A percentile compares a stretch with the other conserved stretches of the same genome.
phyloP scores from a whole-genome alignment of 208 protist species.

The Trichomonas tenax region DNA sequence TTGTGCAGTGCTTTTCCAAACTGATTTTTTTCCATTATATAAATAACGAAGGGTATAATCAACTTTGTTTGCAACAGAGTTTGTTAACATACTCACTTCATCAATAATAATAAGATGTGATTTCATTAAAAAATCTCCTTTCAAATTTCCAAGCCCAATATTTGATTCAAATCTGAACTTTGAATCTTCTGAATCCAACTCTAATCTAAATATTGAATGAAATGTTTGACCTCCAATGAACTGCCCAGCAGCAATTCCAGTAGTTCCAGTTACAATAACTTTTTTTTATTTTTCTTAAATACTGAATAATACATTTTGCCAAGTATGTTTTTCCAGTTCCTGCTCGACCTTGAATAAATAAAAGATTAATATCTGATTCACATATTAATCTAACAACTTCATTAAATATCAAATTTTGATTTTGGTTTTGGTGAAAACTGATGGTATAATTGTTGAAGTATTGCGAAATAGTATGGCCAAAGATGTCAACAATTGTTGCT shows the following conservation, averaged over 20 bases:
- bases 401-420: too few relatives aligned
- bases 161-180: background rate
- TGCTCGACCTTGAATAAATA: too few relatives aligned
- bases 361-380: too few relatives aligned
- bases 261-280: background rate
- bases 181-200: background rate
- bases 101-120: background rate
- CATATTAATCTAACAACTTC: too few relatives aligned
- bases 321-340: too few relatives aligned
- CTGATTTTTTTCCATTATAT: background rate
- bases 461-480: too few relatives aligned
- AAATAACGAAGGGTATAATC: background rate
- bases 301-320: too few relatives aligned
- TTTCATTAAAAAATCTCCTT: background rate
- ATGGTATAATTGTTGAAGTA: too few relatives aligned
- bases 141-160: background rate
- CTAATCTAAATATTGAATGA: background rate
- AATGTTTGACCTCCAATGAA: background rate
- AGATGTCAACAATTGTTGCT: too few relatives aligned
- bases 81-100: background rate
- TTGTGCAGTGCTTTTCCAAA: background rate
- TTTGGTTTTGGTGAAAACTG: too few relatives aligned
- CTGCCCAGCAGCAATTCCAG: background rate
- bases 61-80: background rate
- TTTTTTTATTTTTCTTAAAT: background rate